Conservation (phyloP, 495 filamentous ascomycete species). For the Penicillium pancosmium region DNA sequence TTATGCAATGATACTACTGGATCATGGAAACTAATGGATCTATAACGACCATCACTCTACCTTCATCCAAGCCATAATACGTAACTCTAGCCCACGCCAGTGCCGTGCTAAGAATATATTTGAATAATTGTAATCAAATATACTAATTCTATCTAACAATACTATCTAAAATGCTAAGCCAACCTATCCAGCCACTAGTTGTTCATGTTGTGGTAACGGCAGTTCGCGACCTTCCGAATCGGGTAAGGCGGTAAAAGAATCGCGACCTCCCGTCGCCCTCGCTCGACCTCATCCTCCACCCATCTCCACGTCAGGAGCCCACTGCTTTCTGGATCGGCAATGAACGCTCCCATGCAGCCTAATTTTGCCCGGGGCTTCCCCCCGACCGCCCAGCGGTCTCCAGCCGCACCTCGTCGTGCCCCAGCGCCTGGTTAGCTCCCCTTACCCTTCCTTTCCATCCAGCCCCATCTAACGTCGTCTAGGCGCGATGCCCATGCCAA, state of each 20-base stretch:
- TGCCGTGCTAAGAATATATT: background rate
- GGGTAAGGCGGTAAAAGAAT: conserved; percentile 48
- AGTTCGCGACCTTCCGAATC: conserved; percentile 33
- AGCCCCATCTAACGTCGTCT: conserved; percentile 21
- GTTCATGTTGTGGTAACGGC: conserved; percentile 1
- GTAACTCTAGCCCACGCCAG: background rate
- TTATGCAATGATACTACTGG: conserved; percentile 30
- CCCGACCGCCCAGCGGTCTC: conserved; percentile 45
- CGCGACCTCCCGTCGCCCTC: conserved; percentile 36
- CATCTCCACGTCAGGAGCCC: conserved; percentile 18
- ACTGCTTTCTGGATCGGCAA: conserved; percentile 28
- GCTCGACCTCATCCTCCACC: conserved; percentile 29
- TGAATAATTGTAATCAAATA: background rate
- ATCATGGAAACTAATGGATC: conserved; percentile 28
- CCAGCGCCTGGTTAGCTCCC: conserved; percentile 40
- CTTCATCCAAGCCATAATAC: background rate
- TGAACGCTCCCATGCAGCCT: conserved; percentile 50
- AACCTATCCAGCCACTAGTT: too few relatives aligned
- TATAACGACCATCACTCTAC: conserved; percentile 4
- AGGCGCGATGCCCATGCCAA: conserved; percentile 42
- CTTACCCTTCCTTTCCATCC: conserved; percentile 17
- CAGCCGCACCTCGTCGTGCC: conserved; percentile 50
- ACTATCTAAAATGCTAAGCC: too few relatives aligned
- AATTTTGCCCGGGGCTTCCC: conserved; percentile 49
- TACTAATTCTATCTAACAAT: too few relatives aligned